These are phyloP conservation scores for Candida sanyaensis DNA, from an alignment of 1,139 yeast genomes.

Conservation along the genomic window DNA sequence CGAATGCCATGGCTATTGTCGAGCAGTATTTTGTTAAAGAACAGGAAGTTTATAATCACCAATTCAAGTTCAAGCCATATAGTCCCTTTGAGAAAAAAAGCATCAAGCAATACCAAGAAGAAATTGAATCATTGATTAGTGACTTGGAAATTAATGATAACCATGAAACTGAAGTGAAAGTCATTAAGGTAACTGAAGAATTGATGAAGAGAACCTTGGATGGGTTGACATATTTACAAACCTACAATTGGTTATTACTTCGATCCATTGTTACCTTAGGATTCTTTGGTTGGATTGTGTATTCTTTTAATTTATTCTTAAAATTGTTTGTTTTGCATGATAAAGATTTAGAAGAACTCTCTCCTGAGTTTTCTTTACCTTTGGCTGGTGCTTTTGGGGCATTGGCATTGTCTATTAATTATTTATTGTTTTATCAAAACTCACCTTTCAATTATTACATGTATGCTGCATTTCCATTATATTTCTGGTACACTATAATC, in stretches of 20 bases:
- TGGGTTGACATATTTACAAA: conserved; percentile 84
- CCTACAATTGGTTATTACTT: conserved; percentile 84
- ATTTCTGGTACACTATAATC: conserved; percentile 80
- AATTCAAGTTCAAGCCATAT: conserved; percentile 73
- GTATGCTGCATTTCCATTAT: conserved; percentile 82
- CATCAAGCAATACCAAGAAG: conserved; percentile 41
- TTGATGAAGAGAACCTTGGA: conserved; percentile 69
- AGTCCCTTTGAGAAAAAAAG: conserved; percentile 51
- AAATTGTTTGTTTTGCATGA: conserved; percentile 66
- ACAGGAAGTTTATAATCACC: conserved; percentile 64
- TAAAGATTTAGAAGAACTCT: conserved; percentile 5
- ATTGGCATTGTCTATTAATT: conserved; percentile 44
- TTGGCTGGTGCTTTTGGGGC: conserved; percentile 25
- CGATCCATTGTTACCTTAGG: conserved; percentile 88
- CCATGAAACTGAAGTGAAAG: conserved; percentile 37
- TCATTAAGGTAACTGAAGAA: conserved; percentile 64
- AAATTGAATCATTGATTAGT: conserved; percentile 44
- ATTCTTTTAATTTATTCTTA: conserved; percentile 77
- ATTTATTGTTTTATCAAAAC: conserved; percentile 67
- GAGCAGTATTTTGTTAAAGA: conserved; percentile 94
- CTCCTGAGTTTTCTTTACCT: conserved; percentile 8
- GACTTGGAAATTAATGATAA: conserved; percentile 21
- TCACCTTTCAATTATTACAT: conserved; percentile 87
- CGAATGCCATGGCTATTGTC: conserved; percentile 77
- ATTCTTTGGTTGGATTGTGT: conserved; percentile 91